These are phyloP conservation scores for Brassica carinata DNA, from an alignment of 345 rosid species.

Conservation along the genomic window DNA sequence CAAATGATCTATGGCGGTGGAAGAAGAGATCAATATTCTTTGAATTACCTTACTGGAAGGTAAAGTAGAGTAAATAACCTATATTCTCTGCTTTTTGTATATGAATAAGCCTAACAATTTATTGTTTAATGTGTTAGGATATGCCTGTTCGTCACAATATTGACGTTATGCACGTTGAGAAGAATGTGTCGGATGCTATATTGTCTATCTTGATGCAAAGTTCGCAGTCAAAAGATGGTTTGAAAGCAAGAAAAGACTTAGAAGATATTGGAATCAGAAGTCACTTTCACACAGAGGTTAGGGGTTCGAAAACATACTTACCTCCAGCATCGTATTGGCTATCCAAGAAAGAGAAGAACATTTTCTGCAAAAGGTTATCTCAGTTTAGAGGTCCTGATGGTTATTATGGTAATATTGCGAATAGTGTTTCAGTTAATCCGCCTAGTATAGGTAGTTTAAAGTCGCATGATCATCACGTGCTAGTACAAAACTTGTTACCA, in stretches of 20 bases:
- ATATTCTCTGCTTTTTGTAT: background rate
- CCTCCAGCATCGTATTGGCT: background rate
- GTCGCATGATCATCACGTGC: background rate
- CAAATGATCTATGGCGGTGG: background rate
- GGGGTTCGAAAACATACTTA: background rate
- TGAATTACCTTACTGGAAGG: constrained; percentile 1
- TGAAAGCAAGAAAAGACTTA: background rate
- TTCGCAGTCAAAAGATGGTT: background rate
- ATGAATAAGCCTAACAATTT: background rate
- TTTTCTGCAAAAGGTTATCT: background rate
- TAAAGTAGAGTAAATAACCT: background rate
- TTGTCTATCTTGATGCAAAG: background rate
- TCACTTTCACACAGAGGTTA: background rate
- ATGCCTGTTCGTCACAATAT: background rate
- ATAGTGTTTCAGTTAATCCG: background rate
- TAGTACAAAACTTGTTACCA: background rate
- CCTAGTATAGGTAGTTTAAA: background rate
- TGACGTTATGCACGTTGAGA: background rate
- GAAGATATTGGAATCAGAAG: background rate
- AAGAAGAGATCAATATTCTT: constrained; percentile 10
- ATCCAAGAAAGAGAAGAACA: background rate
- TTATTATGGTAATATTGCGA: background rate
- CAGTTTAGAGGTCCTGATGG: background rate
- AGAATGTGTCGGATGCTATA: background rate
- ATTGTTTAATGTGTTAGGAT: background rate